Evolutionary conservation across 495 filamentous ascomycete genomes (phyloP).

Genomic region (Penicillium silybi): DNA sequence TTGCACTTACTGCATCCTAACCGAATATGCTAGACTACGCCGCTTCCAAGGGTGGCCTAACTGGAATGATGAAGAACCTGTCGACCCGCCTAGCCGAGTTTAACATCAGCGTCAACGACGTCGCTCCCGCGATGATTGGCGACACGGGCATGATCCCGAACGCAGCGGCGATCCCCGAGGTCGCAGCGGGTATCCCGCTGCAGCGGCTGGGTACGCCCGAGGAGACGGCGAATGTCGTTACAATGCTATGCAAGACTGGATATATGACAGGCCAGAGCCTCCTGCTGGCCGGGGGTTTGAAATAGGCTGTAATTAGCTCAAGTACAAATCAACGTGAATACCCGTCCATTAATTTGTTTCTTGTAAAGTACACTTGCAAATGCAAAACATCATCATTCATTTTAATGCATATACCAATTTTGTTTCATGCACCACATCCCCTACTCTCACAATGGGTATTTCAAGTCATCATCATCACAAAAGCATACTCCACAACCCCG

Average conservation of each 20-base stretch:
- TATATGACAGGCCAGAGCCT: slow-evolving; percentile 66
- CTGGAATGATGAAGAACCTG: slow-evolving; percentile 64
- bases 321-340: background rate
- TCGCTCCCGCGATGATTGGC: slow-evolving; percentile 72
- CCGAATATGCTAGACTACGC: slow-evolving; percentile 51
- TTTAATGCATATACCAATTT: background rate
- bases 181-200: slow-evolving; percentile 55
- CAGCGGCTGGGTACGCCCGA: slow-evolving; percentile 60
- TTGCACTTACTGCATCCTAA: background rate
- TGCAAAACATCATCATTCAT: background rate
- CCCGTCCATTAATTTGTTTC: background rate
- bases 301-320: slow-evolving; percentile 20
- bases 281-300: slow-evolving; percentile 54
- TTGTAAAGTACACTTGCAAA: background rate
- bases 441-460: slow-evolving; percentile 24
- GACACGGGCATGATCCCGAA: slow-evolving; percentile 64
- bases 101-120: slow-evolving; percentile 71
- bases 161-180: slow-evolving; percentile 49
- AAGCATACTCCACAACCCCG: background rate
- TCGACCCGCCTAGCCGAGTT: slow-evolving; percentile 55
- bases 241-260: slow-evolving; percentile 63
- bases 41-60: slow-evolving; percentile 61
- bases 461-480: slow-evolving; percentile 16
- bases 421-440: slow-evolving; percentile 1
- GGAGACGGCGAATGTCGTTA: slow-evolving; percentile 65